These are phyloP conservation scores for Hylodesmum podocarpum DNA, from an alignment of 306 rosid genomes.

Conservation along the genomic window DNA sequence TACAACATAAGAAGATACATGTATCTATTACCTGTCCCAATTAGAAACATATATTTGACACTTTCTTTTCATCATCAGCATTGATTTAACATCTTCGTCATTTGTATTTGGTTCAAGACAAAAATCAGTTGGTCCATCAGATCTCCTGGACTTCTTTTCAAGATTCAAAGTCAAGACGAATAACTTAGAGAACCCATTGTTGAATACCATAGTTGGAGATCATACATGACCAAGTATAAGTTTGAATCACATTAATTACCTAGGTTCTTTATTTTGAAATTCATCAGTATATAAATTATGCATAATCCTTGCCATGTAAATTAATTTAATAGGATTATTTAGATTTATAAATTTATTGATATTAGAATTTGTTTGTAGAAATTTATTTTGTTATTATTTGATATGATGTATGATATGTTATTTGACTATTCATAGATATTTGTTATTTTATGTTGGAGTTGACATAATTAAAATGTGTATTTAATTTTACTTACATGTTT, in stretches of 20 bases:
- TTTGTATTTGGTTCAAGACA: background rate
- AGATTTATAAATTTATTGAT: too few species aligned
- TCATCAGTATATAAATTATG: too few species aligned
- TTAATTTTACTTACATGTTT: too few species aligned
- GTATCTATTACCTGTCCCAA: slow-evolving; percentile 24
- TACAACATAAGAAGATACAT: slow-evolving; percentile 27
- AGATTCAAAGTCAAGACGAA: slow-evolving; percentile 39
- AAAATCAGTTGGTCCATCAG: slow-evolving; percentile 5
- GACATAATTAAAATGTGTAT: too few species aligned
- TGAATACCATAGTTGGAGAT: background rate
- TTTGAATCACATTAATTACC: background rate
- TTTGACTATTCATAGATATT: too few species aligned
- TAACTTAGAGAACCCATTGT: slow-evolving; percentile 21
- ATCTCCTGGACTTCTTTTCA: slow-evolving; percentile 29
- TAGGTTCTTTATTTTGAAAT: background rate
- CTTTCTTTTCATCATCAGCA: background rate
- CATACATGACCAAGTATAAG: background rate
- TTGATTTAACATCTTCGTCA: background rate
- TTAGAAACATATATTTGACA: slow-evolving; percentile 10
- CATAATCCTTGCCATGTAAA: too few species aligned
- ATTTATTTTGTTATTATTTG: too few species aligned
- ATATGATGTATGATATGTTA: too few species aligned
- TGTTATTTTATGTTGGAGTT: too few species aligned
- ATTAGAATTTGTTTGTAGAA: too few species aligned
- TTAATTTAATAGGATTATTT: too few species aligned